phyloP scores from a whole-genome alignment of 208 protist species.

The Endotrypanum monterogeii region DNA sequence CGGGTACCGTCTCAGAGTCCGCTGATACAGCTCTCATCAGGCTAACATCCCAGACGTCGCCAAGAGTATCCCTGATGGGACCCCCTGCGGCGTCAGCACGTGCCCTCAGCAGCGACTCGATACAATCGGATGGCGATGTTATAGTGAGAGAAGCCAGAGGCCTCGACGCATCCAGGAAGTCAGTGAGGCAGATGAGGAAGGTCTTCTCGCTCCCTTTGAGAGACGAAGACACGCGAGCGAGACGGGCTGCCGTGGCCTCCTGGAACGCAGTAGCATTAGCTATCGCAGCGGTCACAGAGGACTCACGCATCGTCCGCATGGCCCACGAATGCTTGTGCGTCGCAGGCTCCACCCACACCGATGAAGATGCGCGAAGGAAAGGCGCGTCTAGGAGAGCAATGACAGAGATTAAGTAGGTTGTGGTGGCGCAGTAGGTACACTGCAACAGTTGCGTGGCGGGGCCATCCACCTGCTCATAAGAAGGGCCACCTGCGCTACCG shows the following conservation, averaged over 20 bases:
- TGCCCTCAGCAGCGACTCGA: constrained; percentile 9
- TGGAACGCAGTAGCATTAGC: constrained; percentile 16
- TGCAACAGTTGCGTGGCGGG: constrained; percentile 5
- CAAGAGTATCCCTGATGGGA: not conserved
- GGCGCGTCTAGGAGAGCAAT: constrained; percentile 23
- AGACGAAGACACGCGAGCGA: constrained; percentile 1
- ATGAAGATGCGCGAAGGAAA: constrained; percentile 14
- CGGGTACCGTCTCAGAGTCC: constrained; percentile 1
- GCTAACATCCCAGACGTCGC: constrained; percentile 12
- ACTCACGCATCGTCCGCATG: constrained; percentile 23
- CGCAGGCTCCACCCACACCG: constrained; percentile 21
- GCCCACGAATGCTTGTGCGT: constrained; percentile 23
- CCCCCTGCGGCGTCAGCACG: not conserved
- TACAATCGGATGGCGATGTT: constrained; percentile 22
- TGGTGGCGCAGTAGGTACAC: constrained; percentile 22
- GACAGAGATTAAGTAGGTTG: constrained; percentile 19
- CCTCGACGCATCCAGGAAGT: constrained; percentile 17
- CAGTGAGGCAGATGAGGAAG: constrained; percentile 11
- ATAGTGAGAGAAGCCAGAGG: constrained; percentile 12
- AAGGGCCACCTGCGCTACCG: not conserved
- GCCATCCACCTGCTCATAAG: not conserved
- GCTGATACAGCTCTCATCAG: constrained; percentile 5
- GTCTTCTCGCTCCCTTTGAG: constrained; percentile 5
- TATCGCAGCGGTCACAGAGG: not conserved
- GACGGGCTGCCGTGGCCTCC: not conserved